Percentiles rank a stretch among this genome's conserved stretches.
phyloP scores from a whole-genome alignment of 2,329 filamentous ascomycete genomes.

The Clarireedia paspali region DNA sequence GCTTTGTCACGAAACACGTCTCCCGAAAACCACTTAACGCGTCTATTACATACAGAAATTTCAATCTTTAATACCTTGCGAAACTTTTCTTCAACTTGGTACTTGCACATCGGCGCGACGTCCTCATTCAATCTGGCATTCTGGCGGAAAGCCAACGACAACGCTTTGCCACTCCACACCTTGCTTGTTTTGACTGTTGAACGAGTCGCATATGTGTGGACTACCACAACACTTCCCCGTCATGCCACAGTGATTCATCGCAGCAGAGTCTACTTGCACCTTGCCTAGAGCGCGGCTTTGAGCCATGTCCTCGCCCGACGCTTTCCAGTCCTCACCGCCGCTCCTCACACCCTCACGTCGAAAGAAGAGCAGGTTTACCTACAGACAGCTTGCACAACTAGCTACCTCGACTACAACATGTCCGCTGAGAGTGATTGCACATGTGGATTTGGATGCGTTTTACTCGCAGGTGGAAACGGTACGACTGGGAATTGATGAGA shows the following conservation, averaged over 20 bases:
- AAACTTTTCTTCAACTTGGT: no score
- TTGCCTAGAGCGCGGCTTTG: not conserved
- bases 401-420: slow-evolving; percentile 61
- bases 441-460: slow-evolving; percentile 95
- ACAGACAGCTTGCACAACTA: slow-evolving; percentile 72
- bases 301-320: slow-evolving; percentile 39
- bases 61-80: no score
- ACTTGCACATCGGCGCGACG: no score
- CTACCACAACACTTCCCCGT: not conserved
- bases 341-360: slow-evolving; percentile 10
- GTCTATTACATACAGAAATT: no score
- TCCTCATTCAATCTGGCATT: no score
- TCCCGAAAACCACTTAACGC: no score
- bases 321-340: slow-evolving; percentile 39
- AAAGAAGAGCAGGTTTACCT: slow-evolving; percentile 67
- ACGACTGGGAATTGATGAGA: slow-evolving; percentile 64
- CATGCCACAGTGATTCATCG: not conserved
- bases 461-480: slow-evolving; percentile 97
- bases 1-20: not conserved
- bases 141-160: no score
- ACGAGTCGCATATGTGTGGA: no score
- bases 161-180: no score
- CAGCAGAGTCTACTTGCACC: not conserved
- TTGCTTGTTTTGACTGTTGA: no score
- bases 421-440: slow-evolving; percentile 79